These are phyloP conservation scores for Aspergillus bombycis DNA, from an alignment of 2,329 filamentous ascomycete species.

Conservation along the genomic window DNA sequence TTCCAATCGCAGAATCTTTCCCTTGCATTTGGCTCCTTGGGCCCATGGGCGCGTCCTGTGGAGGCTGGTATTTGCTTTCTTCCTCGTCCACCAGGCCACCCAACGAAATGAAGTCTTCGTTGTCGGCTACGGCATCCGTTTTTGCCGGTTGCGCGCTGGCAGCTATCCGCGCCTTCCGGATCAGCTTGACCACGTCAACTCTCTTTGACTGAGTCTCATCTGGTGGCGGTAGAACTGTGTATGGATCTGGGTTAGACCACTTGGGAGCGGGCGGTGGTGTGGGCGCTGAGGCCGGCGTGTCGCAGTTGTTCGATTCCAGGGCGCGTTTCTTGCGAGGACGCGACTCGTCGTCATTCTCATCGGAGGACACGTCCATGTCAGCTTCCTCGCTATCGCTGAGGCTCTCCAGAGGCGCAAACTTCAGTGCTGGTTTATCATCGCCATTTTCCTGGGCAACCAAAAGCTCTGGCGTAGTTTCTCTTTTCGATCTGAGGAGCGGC, in stretches of 20 bases:
- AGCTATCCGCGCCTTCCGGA: conserved; percentile 82
- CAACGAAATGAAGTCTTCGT: conserved; percentile 89
- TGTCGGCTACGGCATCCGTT: conserved; percentile 58
- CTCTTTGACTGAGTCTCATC: conserved; percentile 75
- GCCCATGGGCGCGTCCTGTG: conserved; percentile 41
- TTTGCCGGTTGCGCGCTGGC: conserved; percentile 51
- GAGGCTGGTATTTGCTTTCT: conserved; percentile 32
- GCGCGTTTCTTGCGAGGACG: conserved; percentile 45
- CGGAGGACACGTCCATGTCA: conserved; percentile 48
- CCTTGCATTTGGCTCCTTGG: conserved; percentile 34
- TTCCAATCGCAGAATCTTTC: conserved; percentile 58
- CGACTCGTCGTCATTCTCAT: conserved; percentile 36
- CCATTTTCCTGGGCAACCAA: conserved; percentile 27
- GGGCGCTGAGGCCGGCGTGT: conserved; percentile 26
- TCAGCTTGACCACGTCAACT: conserved; percentile 85
- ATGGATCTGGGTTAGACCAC: conserved; percentile 96
- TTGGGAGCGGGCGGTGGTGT: conserved; percentile 58
- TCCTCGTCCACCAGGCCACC: conserved; percentile 65
- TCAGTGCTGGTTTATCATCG: conserved; percentile 33
- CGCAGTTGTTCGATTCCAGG: conserved; percentile 26
- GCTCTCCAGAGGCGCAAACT: conserved; percentile 41
- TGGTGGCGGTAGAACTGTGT: conserved; percentile 80
- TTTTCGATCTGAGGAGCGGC: conserved; percentile 37
- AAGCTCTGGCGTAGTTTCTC: conserved; percentile 42
- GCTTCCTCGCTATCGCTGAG: conserved; percentile 51